Evolutionary conservation across 352 stramenopile genomes (phyloP), one percentile per base, ranked within the genome.

Genomic region (Pythium chondricola): DNA sequence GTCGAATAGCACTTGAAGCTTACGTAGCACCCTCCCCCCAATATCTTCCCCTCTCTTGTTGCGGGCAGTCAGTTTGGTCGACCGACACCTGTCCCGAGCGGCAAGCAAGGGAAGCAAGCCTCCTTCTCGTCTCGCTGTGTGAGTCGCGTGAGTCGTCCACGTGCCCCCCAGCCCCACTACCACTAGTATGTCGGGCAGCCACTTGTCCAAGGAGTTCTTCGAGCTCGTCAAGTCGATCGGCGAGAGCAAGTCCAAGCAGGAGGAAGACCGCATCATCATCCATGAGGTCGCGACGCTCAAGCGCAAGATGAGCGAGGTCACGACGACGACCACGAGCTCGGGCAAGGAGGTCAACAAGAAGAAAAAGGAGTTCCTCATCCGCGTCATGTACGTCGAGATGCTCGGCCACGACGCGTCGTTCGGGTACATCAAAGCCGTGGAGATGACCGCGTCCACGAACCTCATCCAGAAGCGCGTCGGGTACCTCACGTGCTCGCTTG

Each of bases 371-470:
- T 99, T 98, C 61, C 71, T 99, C 24, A 97, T 99, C 40, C 87
- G 97, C 38, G 76, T 99, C 45, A 95, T 99, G 67, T 99, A 99
- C 80, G 96, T 99, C 46, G 97, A 99, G 72, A 99, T 99, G 97
- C 83, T 99, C 38, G 97, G 97, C 48, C 97, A 99, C 67, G 97
- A 99, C 69, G 96, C 93, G n/a, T 96, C 81, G 35, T 99, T 99
- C 64, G 97, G 96, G 37, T 99, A 99, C 74, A 98, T 97, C 52
- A 96, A 97, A 67, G 92, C 93, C 13, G 91, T 98, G 33, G 97
- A 99, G 80, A 95, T 99, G 69, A 97, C 91, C 7, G 96, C 96
- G 7, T 97, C 91, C 31, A 95, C 95, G 20, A 98, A 96, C 51
- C 81, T 99, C n/a, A 87, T 98, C 60, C 95, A 99, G 67, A 99